Evolutionary conservation across 1,139 yeast species (phyloP).

Genomic region (Geotrichum carabidarum): DNA sequence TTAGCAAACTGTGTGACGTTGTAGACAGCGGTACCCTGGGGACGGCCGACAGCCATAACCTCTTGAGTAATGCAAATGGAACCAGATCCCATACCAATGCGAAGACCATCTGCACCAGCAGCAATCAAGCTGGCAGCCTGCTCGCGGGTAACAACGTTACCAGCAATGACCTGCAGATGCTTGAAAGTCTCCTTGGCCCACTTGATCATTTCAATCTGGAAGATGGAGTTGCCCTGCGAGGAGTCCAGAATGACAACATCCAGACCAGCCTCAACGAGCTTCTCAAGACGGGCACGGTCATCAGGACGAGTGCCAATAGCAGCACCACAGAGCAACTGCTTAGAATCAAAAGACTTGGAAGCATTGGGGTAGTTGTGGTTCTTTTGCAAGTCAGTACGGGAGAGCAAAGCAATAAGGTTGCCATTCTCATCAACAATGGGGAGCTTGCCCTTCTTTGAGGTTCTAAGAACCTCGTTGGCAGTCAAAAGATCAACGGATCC

Average conservation of each 20-base stretch:
- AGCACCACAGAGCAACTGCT: conserved; percentile 97
- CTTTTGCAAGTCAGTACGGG: conserved; percentile 95
- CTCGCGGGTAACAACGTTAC: conserved; percentile 97
- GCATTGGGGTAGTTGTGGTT: conserved; percentile 92
- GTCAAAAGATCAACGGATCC: conserved; percentile 65
- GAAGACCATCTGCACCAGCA: conserved; percentile 96
- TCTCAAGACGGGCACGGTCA: conserved; percentile 76
- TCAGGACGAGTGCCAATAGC: conserved; percentile 92
- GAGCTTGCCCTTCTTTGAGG: conserved; percentile 94
- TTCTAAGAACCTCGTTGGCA: conserved; percentile 86
- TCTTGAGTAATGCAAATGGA: conserved; percentile 98
- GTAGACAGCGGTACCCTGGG: conserved; percentile 96
- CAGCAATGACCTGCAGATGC: conserved; percentile 84
- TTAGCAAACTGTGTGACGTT: conserved; percentile 82
- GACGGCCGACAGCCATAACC: conserved; percentile 99
- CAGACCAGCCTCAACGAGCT: conserved; percentile 92
- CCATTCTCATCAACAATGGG: conserved; percentile 81
- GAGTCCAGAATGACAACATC: conserved; percentile 96
- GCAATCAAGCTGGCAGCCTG: conserved; percentile 94
- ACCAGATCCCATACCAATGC: conserved; percentile 99
- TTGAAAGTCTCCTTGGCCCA: conserved; percentile 83
- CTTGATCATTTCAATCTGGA: conserved; percentile 88
- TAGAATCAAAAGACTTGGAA: conserved; percentile 85
- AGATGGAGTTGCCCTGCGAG: conserved; percentile 93
- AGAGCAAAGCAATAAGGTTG: conserved; percentile 77